Evolutionary conservation across 305 asterid species (phyloP), one percentile per base, ranked within the genome.

Genomic region (Fraxinus sp.): DNA sequence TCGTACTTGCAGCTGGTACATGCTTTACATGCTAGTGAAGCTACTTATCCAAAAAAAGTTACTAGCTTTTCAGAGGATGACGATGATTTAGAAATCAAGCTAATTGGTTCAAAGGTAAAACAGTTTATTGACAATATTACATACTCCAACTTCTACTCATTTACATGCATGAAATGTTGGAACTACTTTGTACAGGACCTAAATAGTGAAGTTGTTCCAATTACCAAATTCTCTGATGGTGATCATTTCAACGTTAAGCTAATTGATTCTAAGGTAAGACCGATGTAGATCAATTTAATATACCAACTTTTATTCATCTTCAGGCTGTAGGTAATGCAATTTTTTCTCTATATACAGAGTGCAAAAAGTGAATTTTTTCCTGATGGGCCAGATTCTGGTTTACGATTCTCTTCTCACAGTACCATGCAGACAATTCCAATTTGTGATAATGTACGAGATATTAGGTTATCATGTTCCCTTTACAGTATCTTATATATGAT

Each of bases 1-100:
- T 88, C 84, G 78, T 84, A 80, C 85, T 84, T 88, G 94, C 94
- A 94, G 99, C 90, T 93, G 89, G 97, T 91, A 78, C 93, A 86
- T 84, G 87, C 91, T 66, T 89, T 94, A 76, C 92, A 85, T 44
- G 90, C 87, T 81, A 86, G 87, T 59, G 98, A 86, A 88, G 82
- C 92, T 77, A 78, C 84, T 44, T 78, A 85, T 86, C 81, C 83
- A 30, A 88, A 89, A 89, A 90, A 85, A 81, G 81, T 83, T 57
- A 68, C 88, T 76, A 81, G 90, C 86, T 90, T 87, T 68, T 86
- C 94, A 24, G 94, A 87, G 71, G 84, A 84, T 83, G 84, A 84
- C 80, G 93, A 84, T 82, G 92, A 91, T 86, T 82, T 87, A 28
- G 93, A 92, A 85, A 82, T 88, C 79, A 90, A 85, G 89, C 86